A percentile compares a stretch with the other conserved stretches of the same genome.
Evolutionary conservation across 2,329 filamentous ascomycete genomes (phyloP).

Genomic region (Neurospora sp.): DNA sequence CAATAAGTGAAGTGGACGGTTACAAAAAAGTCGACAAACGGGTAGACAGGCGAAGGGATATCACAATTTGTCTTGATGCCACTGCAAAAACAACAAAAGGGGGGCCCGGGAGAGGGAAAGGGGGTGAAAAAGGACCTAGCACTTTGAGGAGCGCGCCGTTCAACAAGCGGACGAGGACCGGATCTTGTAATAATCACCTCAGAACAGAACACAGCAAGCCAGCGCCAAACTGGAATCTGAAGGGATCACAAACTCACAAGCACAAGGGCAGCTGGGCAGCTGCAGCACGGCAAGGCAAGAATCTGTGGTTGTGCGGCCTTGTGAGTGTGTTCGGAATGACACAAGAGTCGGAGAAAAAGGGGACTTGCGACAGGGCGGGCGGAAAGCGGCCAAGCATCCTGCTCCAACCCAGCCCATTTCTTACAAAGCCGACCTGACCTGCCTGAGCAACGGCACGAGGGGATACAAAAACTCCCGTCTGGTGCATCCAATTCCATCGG

Average conservation of each 20-base stretch:
- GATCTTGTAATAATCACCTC: not conserved
- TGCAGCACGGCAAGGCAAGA: conserved; percentile 1
- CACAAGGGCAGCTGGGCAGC: not conserved
- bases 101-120: not conserved
- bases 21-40: not conserved
- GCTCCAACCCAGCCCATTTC: not conserved
- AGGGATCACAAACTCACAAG: not conserved
- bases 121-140: not conserved
- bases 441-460: not conserved
- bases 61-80: not conserved
- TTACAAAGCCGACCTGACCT: not conserved
- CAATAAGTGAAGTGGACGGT: not conserved
- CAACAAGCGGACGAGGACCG: not conserved
- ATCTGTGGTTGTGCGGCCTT: not conserved
- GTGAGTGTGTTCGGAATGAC: conserved; percentile 7
- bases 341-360: conserved; percentile 11
- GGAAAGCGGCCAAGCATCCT: not conserved
- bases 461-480: not conserved
- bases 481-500: not conserved
- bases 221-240: not conserved
- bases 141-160: not conserved
- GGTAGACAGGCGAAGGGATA: not conserved
- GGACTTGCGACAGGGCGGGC: not conserved
- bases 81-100: not conserved
- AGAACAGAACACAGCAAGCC: not conserved